phyloP scores from a whole-genome alignment of 2,329 filamentous ascomycete species.

The Dothidotthia symphoricarpi region DNA sequence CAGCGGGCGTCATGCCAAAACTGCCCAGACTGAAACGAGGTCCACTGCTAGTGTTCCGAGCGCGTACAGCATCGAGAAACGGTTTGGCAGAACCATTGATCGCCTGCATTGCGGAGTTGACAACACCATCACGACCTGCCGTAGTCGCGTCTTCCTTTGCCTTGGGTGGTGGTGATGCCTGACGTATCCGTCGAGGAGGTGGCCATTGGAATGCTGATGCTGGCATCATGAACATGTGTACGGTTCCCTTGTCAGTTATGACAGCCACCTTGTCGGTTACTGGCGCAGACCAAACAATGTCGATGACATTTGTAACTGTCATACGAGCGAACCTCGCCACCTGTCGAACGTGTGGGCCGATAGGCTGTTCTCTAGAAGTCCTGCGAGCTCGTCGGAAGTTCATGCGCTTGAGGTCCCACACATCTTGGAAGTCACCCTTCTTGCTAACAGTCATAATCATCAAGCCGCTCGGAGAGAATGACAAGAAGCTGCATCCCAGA shows the following conservation, averaged over 20 bases:
- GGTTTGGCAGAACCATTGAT: constrained; percentile 46
- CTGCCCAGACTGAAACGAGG: constrained; percentile 39
- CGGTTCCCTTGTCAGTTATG: constrained; percentile 90
- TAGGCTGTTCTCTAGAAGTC: constrained; percentile 28
- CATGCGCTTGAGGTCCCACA: constrained; percentile 73
- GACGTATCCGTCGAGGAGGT: constrained; percentile 56
- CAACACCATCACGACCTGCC: constrained; percentile 33
- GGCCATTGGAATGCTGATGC: constrained; percentile 84
- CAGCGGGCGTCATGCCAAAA: constrained; percentile 43
- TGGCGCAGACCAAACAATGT: constrained; percentile 82
- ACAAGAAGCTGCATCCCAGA: constrained; percentile 76
- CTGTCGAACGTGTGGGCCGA: constrained; percentile 65
- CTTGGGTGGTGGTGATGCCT: constrained; percentile 21
- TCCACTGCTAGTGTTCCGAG: constrained; percentile 32
- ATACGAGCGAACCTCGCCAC: constrained; percentile 86
- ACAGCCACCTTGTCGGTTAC: constrained; percentile 81
- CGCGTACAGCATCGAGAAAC: constrained; percentile 39
- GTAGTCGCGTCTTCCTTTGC: constrained; percentile 35
- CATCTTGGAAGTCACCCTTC: constrained; percentile 78
- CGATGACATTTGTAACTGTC: constrained; percentile 86
- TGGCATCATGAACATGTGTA: constrained; percentile 88
- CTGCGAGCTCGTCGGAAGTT: constrained; percentile 46
- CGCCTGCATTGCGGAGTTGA: constrained; percentile 44
- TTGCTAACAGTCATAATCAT: constrained; percentile 75
- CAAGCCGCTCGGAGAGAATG: constrained; percentile 71